Conservation (phyloP, 805 yeast genomes). For the Yarrowia sp. region DNA sequence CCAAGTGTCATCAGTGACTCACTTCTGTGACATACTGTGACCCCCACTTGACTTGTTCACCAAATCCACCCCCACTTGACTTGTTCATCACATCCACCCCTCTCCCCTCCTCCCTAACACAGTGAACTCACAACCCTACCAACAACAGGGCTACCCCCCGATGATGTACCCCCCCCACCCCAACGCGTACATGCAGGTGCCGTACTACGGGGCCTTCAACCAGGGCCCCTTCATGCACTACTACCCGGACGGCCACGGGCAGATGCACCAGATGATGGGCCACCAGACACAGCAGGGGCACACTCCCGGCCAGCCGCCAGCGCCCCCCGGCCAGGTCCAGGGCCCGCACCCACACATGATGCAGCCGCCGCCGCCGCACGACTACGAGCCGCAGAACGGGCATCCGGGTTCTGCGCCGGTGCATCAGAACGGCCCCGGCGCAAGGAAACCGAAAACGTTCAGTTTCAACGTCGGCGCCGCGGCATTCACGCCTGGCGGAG, state of each 20-base stretch:
- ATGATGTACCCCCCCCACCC: constrained; percentile 27
- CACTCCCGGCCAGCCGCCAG: constrained; percentile 13
- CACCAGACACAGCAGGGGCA: constrained; percentile 7
- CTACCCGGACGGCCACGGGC: constrained; percentile 29
- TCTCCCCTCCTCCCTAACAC: neutral
- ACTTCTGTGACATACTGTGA: too few relatives aligned
- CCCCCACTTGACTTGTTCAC: too few relatives aligned
- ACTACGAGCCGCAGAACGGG: neutral
- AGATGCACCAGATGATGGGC: constrained; percentile 23
- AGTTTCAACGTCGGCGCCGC: constrained; percentile 38
- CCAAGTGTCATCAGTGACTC: too few relatives aligned
- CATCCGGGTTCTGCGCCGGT: constrained; percentile 3
- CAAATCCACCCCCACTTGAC: too few relatives aligned
- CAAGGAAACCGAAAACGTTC: constrained; percentile 31
- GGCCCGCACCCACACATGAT: constrained; percentile 28
- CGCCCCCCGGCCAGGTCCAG: neutral
- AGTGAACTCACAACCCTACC: constrained; percentile 39
- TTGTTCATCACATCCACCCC: too few relatives aligned
- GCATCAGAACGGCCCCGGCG: neutral
- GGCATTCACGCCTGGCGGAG: constrained; percentile 36
- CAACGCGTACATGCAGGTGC: constrained; percentile 32
- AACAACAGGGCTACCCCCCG: constrained; percentile 35
- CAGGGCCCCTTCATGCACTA: constrained; percentile 21
- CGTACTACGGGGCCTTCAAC: constrained; percentile 9
- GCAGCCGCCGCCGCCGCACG: constrained; percentile 23